Percentiles rank a stretch among this genome's conserved stretches.
phyloP scores from a whole-genome alignment of 495 filamentous ascomycete species.

The Talaromyces wortmannii region DNA sequence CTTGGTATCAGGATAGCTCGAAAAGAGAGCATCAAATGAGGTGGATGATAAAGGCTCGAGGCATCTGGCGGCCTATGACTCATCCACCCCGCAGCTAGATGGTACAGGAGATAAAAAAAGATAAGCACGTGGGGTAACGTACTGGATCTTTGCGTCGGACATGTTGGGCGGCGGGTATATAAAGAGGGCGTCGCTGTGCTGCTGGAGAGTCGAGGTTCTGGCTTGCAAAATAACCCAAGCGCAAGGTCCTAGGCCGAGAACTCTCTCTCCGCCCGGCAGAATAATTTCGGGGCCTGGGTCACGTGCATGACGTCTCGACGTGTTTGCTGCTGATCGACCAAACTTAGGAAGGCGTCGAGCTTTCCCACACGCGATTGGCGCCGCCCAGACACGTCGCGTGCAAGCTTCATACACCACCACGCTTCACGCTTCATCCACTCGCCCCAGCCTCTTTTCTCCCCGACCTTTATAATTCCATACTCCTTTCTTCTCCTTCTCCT shows the following conservation, averaged over 20 bases:
- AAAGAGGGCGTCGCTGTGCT: constrained; percentile 11
- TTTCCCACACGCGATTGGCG: neutral
- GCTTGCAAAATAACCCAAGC: neutral
- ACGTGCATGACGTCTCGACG: neutral
- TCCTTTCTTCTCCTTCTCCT: constrained; percentile 5
- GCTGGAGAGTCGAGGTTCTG: neutral
- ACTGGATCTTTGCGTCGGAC: constrained; percentile 77
- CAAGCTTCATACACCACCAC: neutral
- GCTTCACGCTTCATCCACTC: neutral
- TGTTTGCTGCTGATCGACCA: neutral
- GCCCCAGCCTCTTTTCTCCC: neutral
- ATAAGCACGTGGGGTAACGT: constrained; percentile 23
- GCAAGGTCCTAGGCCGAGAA: no score
- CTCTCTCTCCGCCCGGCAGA: neutral
- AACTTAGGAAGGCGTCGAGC: neutral
- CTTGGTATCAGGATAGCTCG: constrained; percentile 11
- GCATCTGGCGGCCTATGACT: constrained; percentile 7
- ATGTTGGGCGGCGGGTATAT: constrained; percentile 40
- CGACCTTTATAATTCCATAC: constrained; percentile 1
- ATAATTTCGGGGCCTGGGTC: neutral
- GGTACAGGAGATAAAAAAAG: constrained; percentile 7
- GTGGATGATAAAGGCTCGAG: constrained; percentile 3
- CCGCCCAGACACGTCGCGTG: neutral
- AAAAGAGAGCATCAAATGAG: constrained; percentile 6
- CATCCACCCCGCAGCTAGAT: constrained; percentile 2